Conservation (phyloP, 2,329 filamentous ascomycete species). For the Diplodia seriata region DNA sequence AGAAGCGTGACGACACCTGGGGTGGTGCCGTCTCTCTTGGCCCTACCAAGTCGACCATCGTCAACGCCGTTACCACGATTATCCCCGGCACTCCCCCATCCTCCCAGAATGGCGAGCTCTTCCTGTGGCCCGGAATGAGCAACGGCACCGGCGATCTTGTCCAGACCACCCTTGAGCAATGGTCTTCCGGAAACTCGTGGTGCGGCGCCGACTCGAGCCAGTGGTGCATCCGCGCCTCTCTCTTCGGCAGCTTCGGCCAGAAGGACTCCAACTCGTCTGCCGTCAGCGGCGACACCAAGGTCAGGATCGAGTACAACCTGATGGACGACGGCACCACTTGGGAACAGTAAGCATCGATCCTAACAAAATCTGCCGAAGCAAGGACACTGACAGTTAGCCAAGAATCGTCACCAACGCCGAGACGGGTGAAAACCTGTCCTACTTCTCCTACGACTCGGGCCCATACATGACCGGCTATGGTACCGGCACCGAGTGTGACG, state of each 20-base stretch:
- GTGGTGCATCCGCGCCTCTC: conserved; percentile 52
- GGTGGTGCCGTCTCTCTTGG: conserved; percentile 51
- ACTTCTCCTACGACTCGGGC: conserved; percentile 46
- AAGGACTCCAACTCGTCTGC: conserved; percentile 39
- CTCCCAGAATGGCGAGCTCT: conserved; percentile 49
- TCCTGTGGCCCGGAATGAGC: conserved; percentile 56
- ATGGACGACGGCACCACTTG: conserved; percentile 41
- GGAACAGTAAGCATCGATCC: conserved; percentile 39
- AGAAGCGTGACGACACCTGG: conserved; percentile 44
- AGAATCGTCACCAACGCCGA: conserved; percentile 47
- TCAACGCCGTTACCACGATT: conserved; percentile 51
- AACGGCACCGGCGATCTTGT: conserved; percentile 55
- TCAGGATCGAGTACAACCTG: conserved; percentile 42
- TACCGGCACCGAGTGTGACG: conserved; percentile 53
- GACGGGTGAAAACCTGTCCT: conserved; percentile 45
- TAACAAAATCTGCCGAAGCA: not conserved
- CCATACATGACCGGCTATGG: conserved; percentile 49
- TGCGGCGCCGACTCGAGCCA: conserved; percentile 50
- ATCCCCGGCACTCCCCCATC: conserved; percentile 50
- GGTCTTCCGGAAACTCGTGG: conserved; percentile 50
- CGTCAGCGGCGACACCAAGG: conserved; percentile 44
- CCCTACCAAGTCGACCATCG: conserved; percentile 48
- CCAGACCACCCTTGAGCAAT: conserved; percentile 53
- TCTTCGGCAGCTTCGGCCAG: conserved; percentile 54
- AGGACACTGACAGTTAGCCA: not conserved